Evolutionary conservation across 164 flowering plant genomes (phyloP).

Genomic region (Buxus sempervirens): DNA sequence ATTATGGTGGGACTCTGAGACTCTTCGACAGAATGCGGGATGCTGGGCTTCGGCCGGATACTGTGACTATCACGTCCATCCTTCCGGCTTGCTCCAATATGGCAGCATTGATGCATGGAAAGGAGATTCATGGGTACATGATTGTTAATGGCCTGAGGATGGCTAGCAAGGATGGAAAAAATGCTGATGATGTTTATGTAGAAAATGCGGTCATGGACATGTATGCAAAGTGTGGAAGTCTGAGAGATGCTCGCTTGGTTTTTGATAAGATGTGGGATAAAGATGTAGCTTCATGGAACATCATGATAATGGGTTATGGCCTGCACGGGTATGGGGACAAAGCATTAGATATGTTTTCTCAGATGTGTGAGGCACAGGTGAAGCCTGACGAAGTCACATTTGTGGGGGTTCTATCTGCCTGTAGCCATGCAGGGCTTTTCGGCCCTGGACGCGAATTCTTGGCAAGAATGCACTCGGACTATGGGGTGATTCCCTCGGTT

Average conservation of each 20-base stretch:
- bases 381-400: slow-evolving; percentile 32
- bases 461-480: slow-evolving; percentile 18
- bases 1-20: slow-evolving; percentile 43
- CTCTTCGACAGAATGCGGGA: slow-evolving; percentile 49
- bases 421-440: slow-evolving; percentile 61
- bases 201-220: slow-evolving; percentile 66
- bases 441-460: slow-evolving; percentile 35
- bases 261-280: slow-evolving; percentile 41
- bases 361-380: slow-evolving; percentile 15
- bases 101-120: slow-evolving; percentile 65
- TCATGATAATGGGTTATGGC: slow-evolving; percentile 72
- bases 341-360: slow-evolving; percentile 46
- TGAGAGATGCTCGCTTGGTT: slow-evolving; percentile 46
- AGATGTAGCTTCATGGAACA: slow-evolving; percentile 80
- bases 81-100: slow-evolving; percentile 62
- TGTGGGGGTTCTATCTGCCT: slow-evolving; percentile 56
- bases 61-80: slow-evolving; percentile 48
- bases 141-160: slow-evolving; percentile 44
- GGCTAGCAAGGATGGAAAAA: slow-evolving; percentile 9
- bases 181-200: slow-evolving; percentile 23
- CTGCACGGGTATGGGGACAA: slow-evolving; percentile 52
- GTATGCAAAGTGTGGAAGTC: slow-evolving; percentile 77
- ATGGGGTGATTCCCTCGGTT: slow-evolving; percentile 48
- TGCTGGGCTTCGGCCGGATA: slow-evolving; percentile 46
- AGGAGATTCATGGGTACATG: slow-evolving; percentile 61